Conservation (phyloP, 352 stramenopile genomes). For the Phytophthora palmivora region DNA sequence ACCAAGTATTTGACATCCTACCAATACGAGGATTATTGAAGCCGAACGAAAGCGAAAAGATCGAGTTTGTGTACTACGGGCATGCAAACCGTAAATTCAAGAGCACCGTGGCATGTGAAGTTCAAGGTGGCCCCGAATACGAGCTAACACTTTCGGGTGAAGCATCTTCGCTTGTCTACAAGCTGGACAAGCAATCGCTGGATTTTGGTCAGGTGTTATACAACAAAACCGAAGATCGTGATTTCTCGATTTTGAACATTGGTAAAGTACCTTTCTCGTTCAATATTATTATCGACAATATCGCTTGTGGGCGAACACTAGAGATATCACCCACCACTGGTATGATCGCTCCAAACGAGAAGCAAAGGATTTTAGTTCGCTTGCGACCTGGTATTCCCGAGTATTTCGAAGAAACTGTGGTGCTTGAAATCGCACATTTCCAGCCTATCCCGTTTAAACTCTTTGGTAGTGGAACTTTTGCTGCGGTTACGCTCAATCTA, state of each 20-base stretch:
- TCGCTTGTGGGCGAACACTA: constrained; percentile 58
- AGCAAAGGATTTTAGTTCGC: constrained; percentile 88
- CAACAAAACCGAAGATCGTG: constrained; percentile 92
- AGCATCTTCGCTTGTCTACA: constrained; percentile 92
- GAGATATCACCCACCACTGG: constrained; percentile 84
- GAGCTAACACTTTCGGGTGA: constrained; percentile 90
- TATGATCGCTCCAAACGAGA: constrained; percentile 90
- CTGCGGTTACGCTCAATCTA: constrained; percentile 89
- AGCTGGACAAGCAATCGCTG: constrained; percentile 89
- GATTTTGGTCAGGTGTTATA: constrained; percentile 96
- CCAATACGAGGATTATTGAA: constrained; percentile 89
- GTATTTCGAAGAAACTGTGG: constrained; percentile 86
- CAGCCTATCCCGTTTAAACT: constrained; percentile 92
- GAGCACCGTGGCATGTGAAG: constrained; percentile 90
- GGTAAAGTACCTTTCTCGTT: constrained; percentile 94
- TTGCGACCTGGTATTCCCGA: constrained; percentile 91
- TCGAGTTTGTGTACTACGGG: constrained; percentile 95
- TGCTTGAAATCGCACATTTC: constrained; percentile 95
- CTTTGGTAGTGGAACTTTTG: constrained; percentile 91
- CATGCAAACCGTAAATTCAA: constrained; percentile 93
- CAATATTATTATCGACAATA: constrained; percentile 52
- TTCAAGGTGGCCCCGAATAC: constrained; percentile 95
- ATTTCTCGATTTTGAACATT: constrained; percentile 93
- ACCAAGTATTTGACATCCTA: constrained; percentile 96
- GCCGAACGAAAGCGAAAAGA: constrained; percentile 89